Evolutionary conservation across 345 rosid genomes (phyloP), one percentile per base, ranked within the genome.

Genomic region (Aquilaria malaccensis): DNA sequence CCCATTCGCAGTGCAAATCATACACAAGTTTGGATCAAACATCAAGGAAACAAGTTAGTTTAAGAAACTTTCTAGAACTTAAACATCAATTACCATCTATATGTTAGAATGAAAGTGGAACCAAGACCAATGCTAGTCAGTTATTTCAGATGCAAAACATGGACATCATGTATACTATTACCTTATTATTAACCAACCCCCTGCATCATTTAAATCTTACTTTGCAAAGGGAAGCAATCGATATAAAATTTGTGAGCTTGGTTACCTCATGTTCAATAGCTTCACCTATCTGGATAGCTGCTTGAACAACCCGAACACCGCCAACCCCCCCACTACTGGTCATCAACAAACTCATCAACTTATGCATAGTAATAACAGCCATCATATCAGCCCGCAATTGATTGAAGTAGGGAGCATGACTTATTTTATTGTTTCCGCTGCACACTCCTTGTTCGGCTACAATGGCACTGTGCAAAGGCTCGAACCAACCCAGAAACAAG

Each of bases 361-460:
- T 90, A 71, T 90, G 95, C 99, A 94, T 94, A 2, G 95, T 82
- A 61, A 94, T 88, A 59, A 86, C 91, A 2, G 99, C 95, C 96
- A 94, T 88, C 93, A 75, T 88, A 76, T 85, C 95, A 0, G 96
- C 85, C 0, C 92, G 87, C 70, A 94, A 74, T 63, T 68, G 74
- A 63, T 76, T 73, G 22, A 88, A 79, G 69, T 76, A 82, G 0
- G 83, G 74, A 2, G 79, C 81, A 50, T 88, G 75, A 51, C 84
- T 66, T 12, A 72, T 60, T 65, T 67, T 86, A 62, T 57, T 15
- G 53, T 52, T 67, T 9, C 65, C 45, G 55, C 60, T 70, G 71
- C 85, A 75, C 15, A 57, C 30, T 55, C 80, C 87, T 65, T 88
- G 91, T 30, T 94, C 99, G 2, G 82, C 77, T n/a, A 67, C 76